Evolutionary conservation across 2,329 filamentous ascomycete species (phyloP).

Genomic region (Penicillium capsulatum): DNA sequence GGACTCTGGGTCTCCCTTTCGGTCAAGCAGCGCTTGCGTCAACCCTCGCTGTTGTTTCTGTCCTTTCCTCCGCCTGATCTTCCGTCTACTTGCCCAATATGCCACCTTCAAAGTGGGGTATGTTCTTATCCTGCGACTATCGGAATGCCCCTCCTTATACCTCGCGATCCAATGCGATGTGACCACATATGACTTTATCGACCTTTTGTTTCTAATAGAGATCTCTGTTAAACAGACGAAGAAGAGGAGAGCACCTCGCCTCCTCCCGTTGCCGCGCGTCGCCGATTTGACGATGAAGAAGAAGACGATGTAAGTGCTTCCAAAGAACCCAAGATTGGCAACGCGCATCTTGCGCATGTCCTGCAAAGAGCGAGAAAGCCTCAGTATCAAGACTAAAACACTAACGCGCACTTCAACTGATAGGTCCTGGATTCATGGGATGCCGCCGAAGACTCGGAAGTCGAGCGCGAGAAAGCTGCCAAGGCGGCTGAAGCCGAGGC

Average conservation of each 20-base stretch:
- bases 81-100: constrained; percentile 30
- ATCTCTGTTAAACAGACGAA: constrained; percentile 12
- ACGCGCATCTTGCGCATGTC: too few species aligned
- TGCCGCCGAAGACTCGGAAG: constrained; percentile 92
- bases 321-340: not conserved
- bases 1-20: constrained; percentile 7
- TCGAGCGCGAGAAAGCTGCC: constrained; percentile 89
- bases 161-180: not conserved
- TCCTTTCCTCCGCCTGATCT: not conserved
- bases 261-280: constrained; percentile 47
- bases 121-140: constrained; percentile 28
- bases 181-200: not conserved
- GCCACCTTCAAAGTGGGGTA: constrained; percentile 50
- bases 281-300: constrained; percentile 92
- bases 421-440: constrained; percentile 96
- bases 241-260: constrained; percentile 51
- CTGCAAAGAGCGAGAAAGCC: too few species aligned
- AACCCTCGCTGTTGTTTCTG: constrained; percentile 3
- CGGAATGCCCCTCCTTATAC: constrained; percentile 5
- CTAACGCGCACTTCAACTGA: not conserved
- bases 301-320: constrained; percentile 69
- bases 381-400: too few species aligned
- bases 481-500: constrained; percentile 82
- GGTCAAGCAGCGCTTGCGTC: constrained; percentile 1
- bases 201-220: constrained; percentile 7